Evolutionary conservation across 306 rosid genomes (phyloP), one percentile per base, ranked within the genome.

Genomic region (Dicorynia guianensis): DNA sequence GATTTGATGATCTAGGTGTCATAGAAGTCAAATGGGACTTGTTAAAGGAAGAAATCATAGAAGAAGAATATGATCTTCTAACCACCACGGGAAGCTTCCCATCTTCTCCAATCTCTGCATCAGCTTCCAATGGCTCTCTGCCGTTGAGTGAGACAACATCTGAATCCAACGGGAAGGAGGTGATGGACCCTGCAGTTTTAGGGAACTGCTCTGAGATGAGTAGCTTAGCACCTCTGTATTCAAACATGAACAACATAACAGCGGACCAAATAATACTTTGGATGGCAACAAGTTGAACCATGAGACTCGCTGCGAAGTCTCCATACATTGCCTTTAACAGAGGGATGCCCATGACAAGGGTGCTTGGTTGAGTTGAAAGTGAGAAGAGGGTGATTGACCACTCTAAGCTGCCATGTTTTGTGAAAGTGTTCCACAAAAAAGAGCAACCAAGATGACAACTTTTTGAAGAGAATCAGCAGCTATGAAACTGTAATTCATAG

Each of bases 191-290:
- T 0, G 98, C 98, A 3, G 91, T 90, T 64, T 86, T 91, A 0
- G 98, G 97, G 55, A 93, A 91, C 81, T 93, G 95, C 67, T 91
- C 93, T 8, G 91, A 33, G 17, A 93, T 89, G 40, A 93, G 85
- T 12, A 89, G 89, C 79, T 83, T 93, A 3, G 98, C 98, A 15
- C 89, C 98, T 48, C 97, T 79, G 63, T 87, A 91, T 75, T 93
- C 98, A 69, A 89, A 93, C 93, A 93, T 57, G 81, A 93, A 85
- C 0, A 93, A 75, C 95, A 93, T 83, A 13, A 93, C 76, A 20
- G 98, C 90, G 69, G 86, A 87, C 98, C 97, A 93, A 14, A 93
- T 80, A n/a, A 93, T 87, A 61, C 95, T 90, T 49, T 93, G 98
- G 13, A 93, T 52, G 0, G 90, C 97, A 4, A 93, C 98, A 40